Evolutionary conservation across 2,329 filamentous ascomycete species (phyloP).

Genomic region (Paecilomyces niveus): DNA sequence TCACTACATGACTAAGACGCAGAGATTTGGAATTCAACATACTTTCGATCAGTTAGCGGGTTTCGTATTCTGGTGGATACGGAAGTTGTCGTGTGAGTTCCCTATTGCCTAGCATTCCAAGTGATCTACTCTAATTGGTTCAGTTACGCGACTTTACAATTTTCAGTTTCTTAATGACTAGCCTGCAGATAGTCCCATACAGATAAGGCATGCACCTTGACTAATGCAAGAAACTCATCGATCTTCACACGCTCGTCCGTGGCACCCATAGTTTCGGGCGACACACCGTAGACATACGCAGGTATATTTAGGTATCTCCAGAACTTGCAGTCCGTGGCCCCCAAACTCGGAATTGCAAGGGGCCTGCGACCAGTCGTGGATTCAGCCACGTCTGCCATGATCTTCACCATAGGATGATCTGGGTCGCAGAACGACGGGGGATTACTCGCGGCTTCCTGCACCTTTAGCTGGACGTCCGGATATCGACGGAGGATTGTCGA

Average conservation of each 20-base stretch:
- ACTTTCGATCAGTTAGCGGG: too few relatives aligned
- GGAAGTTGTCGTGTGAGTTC: too few relatives aligned
- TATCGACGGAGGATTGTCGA: conserved; percentile 18
- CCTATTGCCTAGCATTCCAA: too few relatives aligned
- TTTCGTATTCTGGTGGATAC: too few relatives aligned
- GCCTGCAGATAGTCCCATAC: conserved; percentile 2
- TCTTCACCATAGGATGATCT: conserved; percentile 23
- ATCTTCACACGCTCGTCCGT: conserved; percentile 2
- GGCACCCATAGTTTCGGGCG: conserved; percentile 1
- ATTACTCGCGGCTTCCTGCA: conserved; percentile 30
- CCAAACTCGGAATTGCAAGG: conserved; percentile 29
- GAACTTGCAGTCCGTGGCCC: conserved; percentile 37
- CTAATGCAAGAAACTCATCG: conserved; percentile 3
- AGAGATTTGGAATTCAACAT: too few relatives aligned
- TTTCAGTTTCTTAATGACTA: background rate
- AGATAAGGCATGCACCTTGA: conserved; percentile 2
- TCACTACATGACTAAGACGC: too few relatives aligned
- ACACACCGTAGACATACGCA: conserved; percentile 29
- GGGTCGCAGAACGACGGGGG: conserved; percentile 22
- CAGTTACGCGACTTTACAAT: background rate
- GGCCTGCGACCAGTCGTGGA: conserved; percentile 17
- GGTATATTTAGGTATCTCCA: conserved; percentile 31
- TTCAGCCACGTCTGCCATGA: conserved; percentile 20
- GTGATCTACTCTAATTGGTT: background rate
- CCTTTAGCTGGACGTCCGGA: conserved; percentile 11